A percentile compares a stretch with the other conserved stretches of the same genome.
Evolutionary conservation across 2,329 filamentous ascomycete genomes (phyloP).

Genomic region (Coccinonectria pachysandricola): DNA sequence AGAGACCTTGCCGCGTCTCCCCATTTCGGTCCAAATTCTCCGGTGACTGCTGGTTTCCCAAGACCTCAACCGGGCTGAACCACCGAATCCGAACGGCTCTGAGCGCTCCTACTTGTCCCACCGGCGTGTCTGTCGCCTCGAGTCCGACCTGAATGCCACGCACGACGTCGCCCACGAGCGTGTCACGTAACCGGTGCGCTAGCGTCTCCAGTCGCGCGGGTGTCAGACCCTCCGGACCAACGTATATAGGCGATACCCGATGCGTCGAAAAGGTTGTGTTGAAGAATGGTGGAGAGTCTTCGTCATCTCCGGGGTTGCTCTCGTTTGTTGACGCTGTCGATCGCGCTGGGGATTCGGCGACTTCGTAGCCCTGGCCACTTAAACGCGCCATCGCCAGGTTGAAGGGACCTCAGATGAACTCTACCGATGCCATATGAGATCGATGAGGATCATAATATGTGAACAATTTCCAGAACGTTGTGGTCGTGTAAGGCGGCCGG

Average conservation of each 20-base stretch:
- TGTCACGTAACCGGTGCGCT: slow-evolving; percentile 40
- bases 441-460: no score
- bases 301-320: slow-evolving; percentile 10
- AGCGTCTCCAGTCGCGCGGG: slow-evolving; percentile 30
- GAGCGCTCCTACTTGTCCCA: slow-evolving; percentile 31
- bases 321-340: slow-evolving; percentile 7
- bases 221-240: slow-evolving; percentile 32
- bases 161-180: slow-evolving; percentile 48
- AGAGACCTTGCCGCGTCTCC: slow-evolving; percentile 25
- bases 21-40: slow-evolving; percentile 12
- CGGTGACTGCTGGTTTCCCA: slow-evolving; percentile 20
- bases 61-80: slow-evolving; percentile 25
- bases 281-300: slow-evolving; percentile 36
- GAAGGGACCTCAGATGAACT: no score
- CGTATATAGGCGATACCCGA: slow-evolving; percentile 42
- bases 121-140: slow-evolving; percentile 30
- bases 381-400: slow-evolving; percentile 15
- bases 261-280: slow-evolving; percentile 49
- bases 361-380: slow-evolving; percentile 15
- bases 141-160: slow-evolving; percentile 46
- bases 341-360: slow-evolving; percentile 11
- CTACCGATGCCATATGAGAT: no score
- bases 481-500: no score
- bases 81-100: slow-evolving; percentile 38
- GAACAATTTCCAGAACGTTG: no score